A percentile compares a stretch with the other conserved stretches of the same genome.
Evolutionary conservation across 2,329 filamentous ascomycete species (phyloP).

Genomic region (Emergomyces pasteurianus): DNA sequence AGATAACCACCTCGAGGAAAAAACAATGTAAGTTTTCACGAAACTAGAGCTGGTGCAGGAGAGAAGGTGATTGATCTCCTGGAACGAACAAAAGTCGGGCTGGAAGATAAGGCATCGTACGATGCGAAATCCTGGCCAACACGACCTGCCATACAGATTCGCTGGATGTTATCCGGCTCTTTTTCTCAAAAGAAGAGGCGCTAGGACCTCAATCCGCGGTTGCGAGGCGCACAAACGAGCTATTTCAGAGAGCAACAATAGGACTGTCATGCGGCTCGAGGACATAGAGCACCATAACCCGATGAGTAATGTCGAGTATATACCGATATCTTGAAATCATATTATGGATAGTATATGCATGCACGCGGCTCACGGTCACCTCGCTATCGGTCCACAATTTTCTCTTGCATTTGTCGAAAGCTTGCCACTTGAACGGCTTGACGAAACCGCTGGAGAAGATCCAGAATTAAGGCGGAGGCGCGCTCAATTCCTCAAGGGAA

Average conservation of each 20-base stretch:
- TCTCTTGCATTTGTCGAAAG: constrained; percentile 38
- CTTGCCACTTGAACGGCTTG: constrained; percentile 39
- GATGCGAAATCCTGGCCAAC: constrained; percentile 23
- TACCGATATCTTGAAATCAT: constrained; percentile 46
- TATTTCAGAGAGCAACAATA: background rate
- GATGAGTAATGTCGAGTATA: constrained; percentile 26
- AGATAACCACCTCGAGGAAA: constrained; percentile 23
- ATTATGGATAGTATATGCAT: constrained; percentile 54
- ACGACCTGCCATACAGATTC: constrained; percentile 17
- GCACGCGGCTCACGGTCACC: constrained; percentile 44
- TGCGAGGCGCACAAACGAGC: background rate
- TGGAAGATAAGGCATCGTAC: constrained; percentile 22
- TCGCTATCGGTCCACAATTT: constrained; percentile 42
- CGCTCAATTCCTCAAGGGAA: constrained; percentile 33
- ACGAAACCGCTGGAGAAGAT: constrained; percentile 48
- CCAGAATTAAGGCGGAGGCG: constrained; percentile 30
- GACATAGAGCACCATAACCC: background rate
- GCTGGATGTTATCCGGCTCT: too few relatives aligned
- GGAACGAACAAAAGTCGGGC: constrained; percentile 11
- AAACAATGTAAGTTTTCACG: constrained; percentile 40
- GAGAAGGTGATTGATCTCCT: constrained; percentile 19
- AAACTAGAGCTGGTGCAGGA: constrained; percentile 44
- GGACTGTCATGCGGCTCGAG: background rate
- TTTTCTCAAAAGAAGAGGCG: too few relatives aligned
- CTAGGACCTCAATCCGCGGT: too few relatives aligned